These are phyloP conservation scores for Drechslerella coelobrocha DNA, from an alignment of 2,329 filamentous ascomycete species.

Conservation along the genomic window DNA sequence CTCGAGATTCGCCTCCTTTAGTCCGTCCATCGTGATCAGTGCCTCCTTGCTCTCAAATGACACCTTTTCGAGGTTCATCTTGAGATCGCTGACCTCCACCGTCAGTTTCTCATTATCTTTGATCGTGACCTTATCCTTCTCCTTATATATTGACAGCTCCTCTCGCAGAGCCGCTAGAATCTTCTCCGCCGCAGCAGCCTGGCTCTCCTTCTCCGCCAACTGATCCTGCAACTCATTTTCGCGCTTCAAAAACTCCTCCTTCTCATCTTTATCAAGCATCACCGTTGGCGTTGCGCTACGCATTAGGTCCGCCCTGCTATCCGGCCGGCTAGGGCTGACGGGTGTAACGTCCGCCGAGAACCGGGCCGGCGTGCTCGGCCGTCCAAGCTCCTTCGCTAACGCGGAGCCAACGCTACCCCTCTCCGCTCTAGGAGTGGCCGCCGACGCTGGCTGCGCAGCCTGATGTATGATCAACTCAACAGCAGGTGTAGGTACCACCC, in stretches of 20 bases:
- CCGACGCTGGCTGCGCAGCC: conserved; percentile 60
- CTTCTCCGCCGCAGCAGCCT: conserved; percentile 79
- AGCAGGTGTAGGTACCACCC: conserved; percentile 72
- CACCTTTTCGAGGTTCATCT: conserved; percentile 95
- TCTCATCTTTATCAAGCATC: conserved; percentile 90
- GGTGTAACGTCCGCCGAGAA: conserved; percentile 62
- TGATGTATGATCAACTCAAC: conserved; percentile 60
- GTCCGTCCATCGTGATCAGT: conserved; percentile 93
- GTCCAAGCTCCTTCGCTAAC: conserved; percentile 62
- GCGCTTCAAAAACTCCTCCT: conserved; percentile 90
- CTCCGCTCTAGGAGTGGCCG: conserved; percentile 52
- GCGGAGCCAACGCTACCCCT: conserved; percentile 55
- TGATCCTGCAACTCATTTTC: conserved; percentile 98
- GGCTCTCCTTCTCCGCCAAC: conserved; percentile 87
- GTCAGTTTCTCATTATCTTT: conserved; percentile 90
- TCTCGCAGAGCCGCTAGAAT: conserved; percentile 81
- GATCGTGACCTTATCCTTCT: conserved; percentile 79
- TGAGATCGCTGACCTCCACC: conserved; percentile 86
- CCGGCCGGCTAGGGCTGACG: conserved; percentile 61
- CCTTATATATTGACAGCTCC: conserved; percentile 82
- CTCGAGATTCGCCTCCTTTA: conserved; percentile 95
- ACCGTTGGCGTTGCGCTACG: conserved; percentile 54
- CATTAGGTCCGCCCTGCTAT: conserved; percentile 57
- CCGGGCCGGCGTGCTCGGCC: conserved; percentile 69
- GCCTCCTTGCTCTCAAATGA: conserved; percentile 97